Conservation (phyloP, 1,284 basidiomycete species). For the Ceratobasidium theobromae region DNA sequence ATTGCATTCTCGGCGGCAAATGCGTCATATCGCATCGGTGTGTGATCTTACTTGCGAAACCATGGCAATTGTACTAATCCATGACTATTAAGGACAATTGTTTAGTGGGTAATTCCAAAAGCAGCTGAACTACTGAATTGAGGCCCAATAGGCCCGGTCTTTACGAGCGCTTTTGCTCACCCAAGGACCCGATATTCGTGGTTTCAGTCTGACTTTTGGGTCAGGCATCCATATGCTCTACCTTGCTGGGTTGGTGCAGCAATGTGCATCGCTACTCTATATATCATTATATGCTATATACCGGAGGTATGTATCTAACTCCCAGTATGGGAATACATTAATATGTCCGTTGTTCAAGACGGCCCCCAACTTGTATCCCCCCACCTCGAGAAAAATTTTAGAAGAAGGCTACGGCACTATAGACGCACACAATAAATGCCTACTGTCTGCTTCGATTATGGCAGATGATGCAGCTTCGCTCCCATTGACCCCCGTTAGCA, state of each 20-base stretch:
- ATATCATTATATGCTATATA: neutral
- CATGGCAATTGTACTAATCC: neutral
- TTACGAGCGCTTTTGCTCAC: slow-evolving; percentile 3
- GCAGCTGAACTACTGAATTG: neutral
- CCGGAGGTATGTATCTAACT: neutral
- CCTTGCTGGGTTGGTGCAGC: slow-evolving; percentile 11
- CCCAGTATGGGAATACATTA: neutral
- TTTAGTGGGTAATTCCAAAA: neutral
- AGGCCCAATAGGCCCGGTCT: slow-evolving; percentile 1
- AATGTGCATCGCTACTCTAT: slow-evolving; percentile 4
- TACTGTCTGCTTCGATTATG: neutral
- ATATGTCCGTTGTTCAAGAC: neutral
- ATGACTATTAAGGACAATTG: neutral
- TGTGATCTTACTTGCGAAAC: neutral
- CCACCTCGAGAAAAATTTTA: neutral
- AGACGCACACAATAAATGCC: neutral
- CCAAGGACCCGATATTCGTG: neutral
- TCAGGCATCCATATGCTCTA: slow-evolving; percentile 2
- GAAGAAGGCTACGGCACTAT: neutral
- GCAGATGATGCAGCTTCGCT: neutral
- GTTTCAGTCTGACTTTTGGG: slow-evolving; percentile 17
- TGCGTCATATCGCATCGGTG: slow-evolving; percentile 16
- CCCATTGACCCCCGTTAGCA: neutral
- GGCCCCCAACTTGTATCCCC: neutral
- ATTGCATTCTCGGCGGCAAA: slow-evolving; percentile 19